Conservation (phyloP, 2,329 filamentous ascomycete species). For the Claviceps quebecensis region DNA sequence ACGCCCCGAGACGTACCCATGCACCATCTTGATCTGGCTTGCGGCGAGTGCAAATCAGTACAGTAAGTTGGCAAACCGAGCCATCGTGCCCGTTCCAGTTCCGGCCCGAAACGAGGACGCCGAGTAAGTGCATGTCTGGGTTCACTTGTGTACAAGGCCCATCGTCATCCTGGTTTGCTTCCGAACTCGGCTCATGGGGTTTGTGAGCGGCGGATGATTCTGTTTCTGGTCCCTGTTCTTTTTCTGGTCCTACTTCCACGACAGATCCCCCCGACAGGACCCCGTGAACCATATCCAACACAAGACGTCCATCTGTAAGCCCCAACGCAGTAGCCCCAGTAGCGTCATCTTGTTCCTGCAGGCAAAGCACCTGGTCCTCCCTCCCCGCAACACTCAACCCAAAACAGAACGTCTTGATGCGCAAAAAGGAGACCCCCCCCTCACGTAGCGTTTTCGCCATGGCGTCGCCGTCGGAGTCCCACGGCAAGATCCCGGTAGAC, state of each 20-base stretch:
- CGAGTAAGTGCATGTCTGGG: slow-evolving; percentile 1
- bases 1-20: slow-evolving; percentile 18
- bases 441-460: slow-evolving; percentile 12
- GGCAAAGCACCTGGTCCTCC: background rate
- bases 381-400: slow-evolving; percentile 12
- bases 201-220: background rate
- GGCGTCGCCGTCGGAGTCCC: slow-evolving; percentile 22
- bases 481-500: slow-evolving; percentile 16
- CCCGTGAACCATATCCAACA: slow-evolving; percentile 11
- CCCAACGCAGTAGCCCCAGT: slow-evolving; percentile 9
- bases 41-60: slow-evolving; percentile 16
- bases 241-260: too few relatives aligned
- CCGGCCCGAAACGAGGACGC: slow-evolving; percentile 17
- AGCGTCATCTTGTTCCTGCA: slow-evolving; percentile 1
- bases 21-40: slow-evolving; percentile 15
- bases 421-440: slow-evolving; percentile 18
- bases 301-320: slow-evolving; percentile 9
- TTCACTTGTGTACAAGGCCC: background rate
- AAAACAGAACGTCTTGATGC: slow-evolving; percentile 21
- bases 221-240: too few relatives aligned
- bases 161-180: background rate
- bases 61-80: slow-evolving; percentile 12
- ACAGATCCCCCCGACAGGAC: background rate
- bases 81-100: slow-evolving; percentile 14
- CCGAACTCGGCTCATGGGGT: background rate